phyloP scores from a whole-genome alignment of 228 moss, liverwort and hornwort genomes.

The Sphagnum magellanicum region DNA sequence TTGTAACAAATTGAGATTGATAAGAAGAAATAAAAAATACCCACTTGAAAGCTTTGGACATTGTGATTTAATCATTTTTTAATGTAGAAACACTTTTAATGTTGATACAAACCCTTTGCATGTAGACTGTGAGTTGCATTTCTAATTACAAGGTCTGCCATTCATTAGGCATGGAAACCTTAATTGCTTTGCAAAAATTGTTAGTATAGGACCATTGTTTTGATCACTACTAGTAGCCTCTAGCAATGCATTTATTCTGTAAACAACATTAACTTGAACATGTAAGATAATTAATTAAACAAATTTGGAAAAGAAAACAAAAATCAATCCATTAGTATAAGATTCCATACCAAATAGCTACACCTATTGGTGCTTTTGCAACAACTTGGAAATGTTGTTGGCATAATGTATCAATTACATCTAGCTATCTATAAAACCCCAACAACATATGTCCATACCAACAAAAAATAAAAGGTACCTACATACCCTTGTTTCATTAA shows the following conservation, averaged over 20 bases:
- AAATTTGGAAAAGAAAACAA: too few species aligned
- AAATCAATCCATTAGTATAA: too few species aligned
- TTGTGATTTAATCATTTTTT: conserved; percentile 71
- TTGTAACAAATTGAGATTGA: too few species aligned
- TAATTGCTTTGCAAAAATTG: conserved; percentile 67
- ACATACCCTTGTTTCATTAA: too few species aligned
- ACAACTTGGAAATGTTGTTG: too few species aligned
- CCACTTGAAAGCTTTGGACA: conserved; percentile 70
- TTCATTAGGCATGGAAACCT: conserved; percentile 60
- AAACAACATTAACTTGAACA: conserved; percentile 91
- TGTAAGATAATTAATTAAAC: too few species aligned
- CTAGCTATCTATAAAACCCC: too few species aligned
- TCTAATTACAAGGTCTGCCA: conserved; percentile 55
- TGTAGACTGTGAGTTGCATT: conserved; percentile 86
- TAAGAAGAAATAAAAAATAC: neutral
- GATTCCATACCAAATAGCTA: too few species aligned
- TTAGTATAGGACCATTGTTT: conserved; percentile 48
- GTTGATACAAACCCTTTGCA: conserved; percentile 74
- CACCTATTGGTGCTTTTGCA: too few species aligned
- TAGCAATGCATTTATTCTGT: conserved; percentile 66
- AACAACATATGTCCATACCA: too few species aligned
- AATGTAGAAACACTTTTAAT: conserved; percentile 71
- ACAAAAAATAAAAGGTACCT: too few species aligned
- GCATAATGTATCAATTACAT: too few species aligned
- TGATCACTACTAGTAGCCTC: conserved; percentile 46